phyloP scores from a whole-genome alignment of 441 rosid genomes.

The Corymbia calophylla region DNA sequence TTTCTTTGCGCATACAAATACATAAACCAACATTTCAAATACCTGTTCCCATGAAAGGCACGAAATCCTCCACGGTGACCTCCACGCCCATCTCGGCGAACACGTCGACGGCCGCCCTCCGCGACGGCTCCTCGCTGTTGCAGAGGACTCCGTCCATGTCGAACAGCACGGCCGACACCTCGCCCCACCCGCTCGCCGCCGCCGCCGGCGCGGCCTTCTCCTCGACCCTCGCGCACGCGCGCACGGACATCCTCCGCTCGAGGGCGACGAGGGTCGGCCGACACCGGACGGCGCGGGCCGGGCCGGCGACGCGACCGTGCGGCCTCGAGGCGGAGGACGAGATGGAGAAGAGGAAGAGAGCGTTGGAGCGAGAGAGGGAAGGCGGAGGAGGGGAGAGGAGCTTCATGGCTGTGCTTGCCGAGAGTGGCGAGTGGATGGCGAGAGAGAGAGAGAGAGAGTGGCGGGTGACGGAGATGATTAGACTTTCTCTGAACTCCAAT shows the following conservation, averaged over 20 bases:
- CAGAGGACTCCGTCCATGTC: conserved; percentile 97
- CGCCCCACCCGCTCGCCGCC: conserved; percentile 49
- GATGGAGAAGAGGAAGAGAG: conserved; percentile 14
- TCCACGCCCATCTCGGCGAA: conserved; percentile 86
- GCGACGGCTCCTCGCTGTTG: conserved; percentile 81
- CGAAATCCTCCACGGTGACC: conserved; percentile 77
- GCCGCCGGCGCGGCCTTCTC: conserved; percentile 28
- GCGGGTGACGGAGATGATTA: background rate
- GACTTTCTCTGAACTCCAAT: background rate
- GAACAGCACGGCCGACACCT: conserved; percentile 83
- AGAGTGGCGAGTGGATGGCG: background rate
- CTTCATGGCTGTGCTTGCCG: conserved; percentile 28
- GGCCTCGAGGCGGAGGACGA: conserved; percentile 2
- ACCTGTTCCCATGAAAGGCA: conserved; percentile 92
- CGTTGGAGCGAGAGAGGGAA: conserved; percentile 26
- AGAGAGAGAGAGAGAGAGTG: background rate
- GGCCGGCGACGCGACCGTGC: conserved; percentile 8
- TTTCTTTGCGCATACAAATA: background rate
- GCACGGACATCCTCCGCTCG: conserved; percentile 23
- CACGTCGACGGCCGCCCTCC: conserved; percentile 84
- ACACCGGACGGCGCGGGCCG: conserved; percentile 12
- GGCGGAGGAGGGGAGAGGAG: conserved; percentile 47
- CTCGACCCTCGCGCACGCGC: conserved; percentile 47
- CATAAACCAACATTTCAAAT: background rate
- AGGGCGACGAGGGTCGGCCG: conserved; percentile 5